Conservation (phyloP, 495 filamentous ascomycete genomes). For the Trichoderma gamsii region DNA sequence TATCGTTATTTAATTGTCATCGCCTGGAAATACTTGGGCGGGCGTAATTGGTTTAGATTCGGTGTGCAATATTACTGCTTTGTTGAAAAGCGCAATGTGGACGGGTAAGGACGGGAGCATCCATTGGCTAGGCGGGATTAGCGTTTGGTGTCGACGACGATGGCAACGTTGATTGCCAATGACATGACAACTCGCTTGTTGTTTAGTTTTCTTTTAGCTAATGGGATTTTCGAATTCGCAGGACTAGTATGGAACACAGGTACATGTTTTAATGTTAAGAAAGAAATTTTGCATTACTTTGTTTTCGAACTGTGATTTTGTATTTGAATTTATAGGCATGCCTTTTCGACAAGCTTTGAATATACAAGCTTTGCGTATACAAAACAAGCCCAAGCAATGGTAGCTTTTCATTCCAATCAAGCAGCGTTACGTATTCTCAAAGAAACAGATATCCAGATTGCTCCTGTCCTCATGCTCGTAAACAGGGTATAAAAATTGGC, state of each 20-base stretch:
- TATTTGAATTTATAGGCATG: too few relatives aligned
- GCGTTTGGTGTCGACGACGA: neutral
- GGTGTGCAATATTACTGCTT: neutral
- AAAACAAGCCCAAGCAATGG: neutral
- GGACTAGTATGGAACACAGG: neutral
- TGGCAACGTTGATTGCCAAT: neutral
- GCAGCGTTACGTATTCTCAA: neutral
- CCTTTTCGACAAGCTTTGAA: too few relatives aligned
- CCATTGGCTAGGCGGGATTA: neutral
- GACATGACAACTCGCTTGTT: neutral
- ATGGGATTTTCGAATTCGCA: neutral
- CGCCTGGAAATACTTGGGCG: neutral
- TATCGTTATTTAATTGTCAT: neutral
- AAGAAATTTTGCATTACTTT: too few relatives aligned
- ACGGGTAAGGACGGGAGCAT: neutral
- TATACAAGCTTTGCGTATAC: too few relatives aligned
- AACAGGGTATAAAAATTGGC: conserved; percentile 6
- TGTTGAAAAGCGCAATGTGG: neutral
- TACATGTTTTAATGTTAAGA: conserved; percentile 1
- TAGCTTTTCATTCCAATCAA: neutral
- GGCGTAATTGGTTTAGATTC: neutral
- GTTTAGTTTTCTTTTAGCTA: neutral
- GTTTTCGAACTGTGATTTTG: too few relatives aligned
- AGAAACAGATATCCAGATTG: neutral
- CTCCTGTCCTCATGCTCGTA: neutral